Conservation (phyloP, 2,329 filamentous ascomycete genomes). For the Corinectria fuckeliana region DNA sequence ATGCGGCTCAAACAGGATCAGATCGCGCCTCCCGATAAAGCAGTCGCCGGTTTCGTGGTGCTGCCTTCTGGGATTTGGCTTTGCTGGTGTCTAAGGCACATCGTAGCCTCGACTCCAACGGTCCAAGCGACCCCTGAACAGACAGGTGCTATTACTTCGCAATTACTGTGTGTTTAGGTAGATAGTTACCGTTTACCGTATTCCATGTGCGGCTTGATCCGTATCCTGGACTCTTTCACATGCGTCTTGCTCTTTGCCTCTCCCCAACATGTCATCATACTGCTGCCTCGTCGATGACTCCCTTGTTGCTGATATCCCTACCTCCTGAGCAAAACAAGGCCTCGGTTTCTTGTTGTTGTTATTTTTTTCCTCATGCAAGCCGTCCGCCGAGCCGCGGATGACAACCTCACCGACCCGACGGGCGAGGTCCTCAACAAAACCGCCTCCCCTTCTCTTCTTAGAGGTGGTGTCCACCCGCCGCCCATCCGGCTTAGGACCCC, state of each 20-base stretch:
- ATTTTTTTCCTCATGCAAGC: not conserved
- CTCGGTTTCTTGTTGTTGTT: not conserved
- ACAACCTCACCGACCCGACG: conserved; percentile 9
- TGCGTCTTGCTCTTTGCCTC: not conserved
- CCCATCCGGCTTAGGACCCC: not conserved
- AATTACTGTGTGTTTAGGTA: too few relatives aligned
- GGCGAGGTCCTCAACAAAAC: conserved; percentile 22
- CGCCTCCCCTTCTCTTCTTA: conserved; percentile 9
- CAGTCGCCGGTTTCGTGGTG: conserved; percentile 10
- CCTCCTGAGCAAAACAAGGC: not conserved
- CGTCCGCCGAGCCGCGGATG: not conserved
- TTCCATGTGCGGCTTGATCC: not conserved
- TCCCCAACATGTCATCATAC: not conserved
- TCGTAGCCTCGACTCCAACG: not conserved
- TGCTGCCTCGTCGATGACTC: too few relatives aligned
- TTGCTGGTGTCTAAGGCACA: not conserved
- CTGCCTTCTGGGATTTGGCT: not conserved
- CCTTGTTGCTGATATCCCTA: too few relatives aligned
- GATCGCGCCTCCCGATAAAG: conserved; percentile 9
- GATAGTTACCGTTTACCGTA: not conserved
- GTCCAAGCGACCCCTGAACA: not conserved
- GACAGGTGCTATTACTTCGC: not conserved
- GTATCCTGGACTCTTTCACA: not conserved
- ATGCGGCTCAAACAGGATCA: not conserved
- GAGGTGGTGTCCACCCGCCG: conserved; percentile 3